Conservation (phyloP, 129 eudicot genomes). For the Gnaphalium uliginosum region DNA sequence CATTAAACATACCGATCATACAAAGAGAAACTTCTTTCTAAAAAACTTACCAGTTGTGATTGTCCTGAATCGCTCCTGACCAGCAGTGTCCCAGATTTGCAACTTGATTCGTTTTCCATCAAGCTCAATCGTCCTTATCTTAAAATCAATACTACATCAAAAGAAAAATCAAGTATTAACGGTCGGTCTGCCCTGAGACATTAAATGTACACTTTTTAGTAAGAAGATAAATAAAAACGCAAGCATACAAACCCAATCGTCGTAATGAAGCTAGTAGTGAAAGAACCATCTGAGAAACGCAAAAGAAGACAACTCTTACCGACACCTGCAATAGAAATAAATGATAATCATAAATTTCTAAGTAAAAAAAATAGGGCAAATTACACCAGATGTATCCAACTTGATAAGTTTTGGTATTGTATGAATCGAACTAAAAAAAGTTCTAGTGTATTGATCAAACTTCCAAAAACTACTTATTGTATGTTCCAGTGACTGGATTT, state of each 20-base stretch:
- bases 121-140: slow-evolving; percentile 95
- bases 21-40: background rate
- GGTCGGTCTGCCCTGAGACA: too few relatives aligned
- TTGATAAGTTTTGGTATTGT: too few relatives aligned
- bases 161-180: background rate
- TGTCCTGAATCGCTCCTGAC: slow-evolving; percentile 95
- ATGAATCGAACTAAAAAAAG: too few relatives aligned
- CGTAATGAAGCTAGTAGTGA: slow-evolving; percentile 96
- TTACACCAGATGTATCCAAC: too few relatives aligned
- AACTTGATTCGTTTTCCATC: slow-evolving; percentile 91
- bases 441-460: too few relatives aligned
- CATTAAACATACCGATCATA: too few relatives aligned
- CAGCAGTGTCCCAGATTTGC: slow-evolving; percentile 99
- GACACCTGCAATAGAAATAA: slow-evolving; percentile 58
- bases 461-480: too few relatives aligned
- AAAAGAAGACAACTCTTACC: slow-evolving; percentile 99
- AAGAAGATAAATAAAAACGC: background rate
- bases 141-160: slow-evolving; percentile 72
- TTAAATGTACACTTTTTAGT: background rate
- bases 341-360: too few relatives aligned
- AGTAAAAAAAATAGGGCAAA: too few relatives aligned
- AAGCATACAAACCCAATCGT: slow-evolving; percentile 81
- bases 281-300: slow-evolving; percentile 98
- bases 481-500: too few relatives aligned
- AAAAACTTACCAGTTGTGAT: slow-evolving; percentile 73